Conservation (phyloP, 257 asterid genomes). For the Leonotis leonurus region DNA sequence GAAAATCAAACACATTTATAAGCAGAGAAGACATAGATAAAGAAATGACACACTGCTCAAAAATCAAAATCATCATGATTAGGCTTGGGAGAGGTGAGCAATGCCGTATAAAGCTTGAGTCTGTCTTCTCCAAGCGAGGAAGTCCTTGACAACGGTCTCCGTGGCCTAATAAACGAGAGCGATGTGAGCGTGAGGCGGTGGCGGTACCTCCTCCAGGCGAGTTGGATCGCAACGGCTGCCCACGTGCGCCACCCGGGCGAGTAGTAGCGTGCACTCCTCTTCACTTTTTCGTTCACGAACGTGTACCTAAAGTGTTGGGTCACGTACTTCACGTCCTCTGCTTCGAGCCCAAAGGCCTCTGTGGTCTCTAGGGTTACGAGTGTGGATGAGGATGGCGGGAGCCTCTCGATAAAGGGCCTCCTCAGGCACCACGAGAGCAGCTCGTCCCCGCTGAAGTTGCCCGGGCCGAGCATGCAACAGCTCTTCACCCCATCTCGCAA, state of each 20-base stretch:
- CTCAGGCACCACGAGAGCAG: slow-evolving; percentile 93
- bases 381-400: slow-evolving; percentile 82
- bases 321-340: slow-evolving; percentile 83
- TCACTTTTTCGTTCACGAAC: slow-evolving; percentile 78
- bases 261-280: slow-evolving; percentile 87
- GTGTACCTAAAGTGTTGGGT: slow-evolving; percentile 94
- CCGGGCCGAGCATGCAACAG: slow-evolving; percentile 97
- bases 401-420: slow-evolving; percentile 73
- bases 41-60: neutral
- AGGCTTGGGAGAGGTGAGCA: slow-evolving; percentile 91
- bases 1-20: too few species aligned
- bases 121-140: slow-evolving; percentile 90
- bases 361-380: slow-evolving; percentile 77
- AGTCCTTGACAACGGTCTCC: slow-evolving; percentile 75
- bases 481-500: slow-evolving; percentile 78
- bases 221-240: slow-evolving; percentile 90
- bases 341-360: slow-evolving; percentile 90
- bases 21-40: too few species aligned
- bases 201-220: slow-evolving; percentile 84
- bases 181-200: slow-evolving; percentile 79
- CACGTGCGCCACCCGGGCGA: slow-evolving; percentile 99
- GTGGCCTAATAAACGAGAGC: slow-evolving; percentile 75
- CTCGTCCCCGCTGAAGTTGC: slow-evolving; percentile 95
- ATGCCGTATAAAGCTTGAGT: slow-evolving; percentile 75
- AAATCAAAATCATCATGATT: slow-evolving; percentile 85